Evolutionary conservation across 768 basidiomycete species (phyloP).

Genomic region (Tulasnella sp.): DNA sequence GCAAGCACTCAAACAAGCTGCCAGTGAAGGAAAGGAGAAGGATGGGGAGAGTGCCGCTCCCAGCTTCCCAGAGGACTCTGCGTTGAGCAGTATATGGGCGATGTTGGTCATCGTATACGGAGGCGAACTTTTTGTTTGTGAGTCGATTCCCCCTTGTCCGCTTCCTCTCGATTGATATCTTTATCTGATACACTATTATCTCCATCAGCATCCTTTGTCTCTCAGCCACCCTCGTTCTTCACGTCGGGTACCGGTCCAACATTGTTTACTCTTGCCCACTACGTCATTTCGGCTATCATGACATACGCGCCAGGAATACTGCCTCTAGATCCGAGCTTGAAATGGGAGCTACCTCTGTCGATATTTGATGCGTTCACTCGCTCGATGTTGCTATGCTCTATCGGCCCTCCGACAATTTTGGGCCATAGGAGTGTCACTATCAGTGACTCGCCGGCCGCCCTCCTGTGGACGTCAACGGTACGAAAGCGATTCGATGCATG

Average conservation of each 20-base stretch:
- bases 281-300: slow-evolving; percentile 60
- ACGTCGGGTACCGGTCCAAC: slow-evolving; percentile 61
- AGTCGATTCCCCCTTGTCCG: neutral
- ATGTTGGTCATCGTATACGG: slow-evolving; percentile 70
- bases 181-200: neutral
- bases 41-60: slow-evolving; percentile 30
- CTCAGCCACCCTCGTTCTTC: slow-evolving; percentile 74
- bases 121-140: slow-evolving; percentile 68
- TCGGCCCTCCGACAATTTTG: slow-evolving; percentile 67
- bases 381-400: slow-evolving; percentile 70
- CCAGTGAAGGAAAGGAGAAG: slow-evolving; percentile 36
- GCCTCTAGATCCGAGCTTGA: slow-evolving; percentile 42
- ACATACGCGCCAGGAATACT: slow-evolving; percentile 41
- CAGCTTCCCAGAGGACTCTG: neutral
- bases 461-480: slow-evolving; percentile 70
- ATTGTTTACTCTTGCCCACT: slow-evolving; percentile 60
- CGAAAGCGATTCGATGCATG: slow-evolving; percentile 35
- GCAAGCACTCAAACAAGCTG: slow-evolving; percentile 44
- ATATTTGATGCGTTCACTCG: slow-evolving; percentile 76
- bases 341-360: slow-evolving; percentile 66
- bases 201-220: slow-evolving; percentile 55
- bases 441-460: slow-evolving; percentile 67
- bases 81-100: slow-evolving; percentile 38
- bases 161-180: slow-evolving; percentile 2
- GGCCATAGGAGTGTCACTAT: slow-evolving; percentile 50